Percentiles rank a stretch among this genome's conserved stretches.
phyloP scores from a whole-genome alignment of 345 rosid genomes.

The Arabidopsis arenosa region DNA sequence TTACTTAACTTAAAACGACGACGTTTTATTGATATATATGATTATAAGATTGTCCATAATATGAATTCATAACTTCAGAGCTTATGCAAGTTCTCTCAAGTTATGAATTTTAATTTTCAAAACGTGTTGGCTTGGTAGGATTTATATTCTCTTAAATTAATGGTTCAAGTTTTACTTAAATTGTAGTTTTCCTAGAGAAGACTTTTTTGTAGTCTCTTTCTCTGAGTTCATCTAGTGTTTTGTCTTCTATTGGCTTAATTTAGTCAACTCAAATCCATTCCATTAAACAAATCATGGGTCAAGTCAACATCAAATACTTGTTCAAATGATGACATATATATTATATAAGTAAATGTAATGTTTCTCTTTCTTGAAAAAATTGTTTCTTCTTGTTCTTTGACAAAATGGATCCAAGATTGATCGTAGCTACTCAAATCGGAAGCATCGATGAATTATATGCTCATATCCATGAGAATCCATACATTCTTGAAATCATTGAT shows the following conservation, averaged over 20 bases:
- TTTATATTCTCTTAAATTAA: neutral
- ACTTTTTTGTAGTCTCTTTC: constrained; percentile 4
- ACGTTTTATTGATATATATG: too few relatives aligned
- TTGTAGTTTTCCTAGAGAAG: neutral
- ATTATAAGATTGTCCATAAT: too few relatives aligned
- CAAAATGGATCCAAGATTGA: constrained; percentile 42
- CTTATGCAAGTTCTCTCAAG: neutral
- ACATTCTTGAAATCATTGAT: constrained; percentile 40
- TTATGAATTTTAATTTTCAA: neutral
- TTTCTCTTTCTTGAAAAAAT: neutral
- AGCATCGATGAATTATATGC: constrained; percentile 39
- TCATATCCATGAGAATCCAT: constrained; percentile 31
- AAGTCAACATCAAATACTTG: constrained; percentile 2
- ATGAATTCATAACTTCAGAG: too few relatives aligned
- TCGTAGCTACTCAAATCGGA: constrained; percentile 10
- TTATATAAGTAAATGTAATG: neutral
- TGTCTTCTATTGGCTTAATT: constrained; percentile 22
- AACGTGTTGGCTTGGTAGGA: neutral
- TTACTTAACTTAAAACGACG: too few relatives aligned
- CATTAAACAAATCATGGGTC: constrained; percentile 30
- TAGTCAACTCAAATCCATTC: constrained; percentile 19
- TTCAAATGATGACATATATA: constrained; percentile 4
- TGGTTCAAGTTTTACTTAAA: neutral
- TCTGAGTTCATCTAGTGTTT: constrained; percentile 18
- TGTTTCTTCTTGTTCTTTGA: neutral